A percentile compares a stretch with the other conserved stretches of the same genome.
phyloP scores from a whole-genome alignment of 2,329 filamentous ascomycete species.

The Mycosphaerelloides madeirae region DNA sequence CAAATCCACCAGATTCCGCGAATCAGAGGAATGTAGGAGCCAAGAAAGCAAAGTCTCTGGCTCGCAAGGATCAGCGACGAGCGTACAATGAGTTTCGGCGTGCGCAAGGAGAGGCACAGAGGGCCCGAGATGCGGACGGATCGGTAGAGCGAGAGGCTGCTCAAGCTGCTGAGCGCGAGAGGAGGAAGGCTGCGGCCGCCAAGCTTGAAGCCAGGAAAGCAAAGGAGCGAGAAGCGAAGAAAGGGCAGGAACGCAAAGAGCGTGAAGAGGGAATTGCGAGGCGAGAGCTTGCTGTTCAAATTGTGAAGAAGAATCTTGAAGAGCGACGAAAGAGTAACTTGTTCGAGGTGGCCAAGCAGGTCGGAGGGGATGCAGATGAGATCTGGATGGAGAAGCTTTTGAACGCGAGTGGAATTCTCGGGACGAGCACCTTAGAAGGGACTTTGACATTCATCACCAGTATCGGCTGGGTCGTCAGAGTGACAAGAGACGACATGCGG shows the following conservation, averaged over 20 bases:
- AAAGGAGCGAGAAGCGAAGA: conserved; percentile 36
- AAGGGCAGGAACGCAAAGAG: conserved; percentile 37
- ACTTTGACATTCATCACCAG: conserved; percentile 40
- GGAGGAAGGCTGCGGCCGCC: conserved; percentile 40
- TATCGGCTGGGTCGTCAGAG: conserved; percentile 40
- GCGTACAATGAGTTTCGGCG: conserved; percentile 49
- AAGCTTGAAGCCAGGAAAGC: conserved; percentile 39
- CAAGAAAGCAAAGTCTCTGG: conserved; percentile 48
- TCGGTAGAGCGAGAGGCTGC: conserved; percentile 43
- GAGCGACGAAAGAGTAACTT: conserved; percentile 33
- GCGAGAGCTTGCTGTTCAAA: conserved; percentile 29
- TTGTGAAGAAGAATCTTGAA: conserved; percentile 31
- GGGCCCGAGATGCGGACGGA: conserved; percentile 39
- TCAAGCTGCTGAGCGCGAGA: conserved; percentile 37
- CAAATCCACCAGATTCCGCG: conserved; percentile 18
- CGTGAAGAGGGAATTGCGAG: conserved; percentile 35
- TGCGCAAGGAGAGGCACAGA: conserved; percentile 44
- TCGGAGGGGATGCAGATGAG: conserved; percentile 38
- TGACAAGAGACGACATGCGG: conserved; percentile 38
- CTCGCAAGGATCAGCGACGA: conserved; percentile 39
- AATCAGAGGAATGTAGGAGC: conserved; percentile 37
- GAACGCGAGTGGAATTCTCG: conserved; percentile 36
- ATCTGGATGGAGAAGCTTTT: conserved; percentile 43
- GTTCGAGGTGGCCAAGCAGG: conserved; percentile 37
- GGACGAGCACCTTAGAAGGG: conserved; percentile 17